A percentile compares a stretch with the other conserved stretches of the same genome.
Evolutionary conservation across 768 basidiomycete species (phyloP).

Genomic region (Kwoniella mangroviensis): DNA sequence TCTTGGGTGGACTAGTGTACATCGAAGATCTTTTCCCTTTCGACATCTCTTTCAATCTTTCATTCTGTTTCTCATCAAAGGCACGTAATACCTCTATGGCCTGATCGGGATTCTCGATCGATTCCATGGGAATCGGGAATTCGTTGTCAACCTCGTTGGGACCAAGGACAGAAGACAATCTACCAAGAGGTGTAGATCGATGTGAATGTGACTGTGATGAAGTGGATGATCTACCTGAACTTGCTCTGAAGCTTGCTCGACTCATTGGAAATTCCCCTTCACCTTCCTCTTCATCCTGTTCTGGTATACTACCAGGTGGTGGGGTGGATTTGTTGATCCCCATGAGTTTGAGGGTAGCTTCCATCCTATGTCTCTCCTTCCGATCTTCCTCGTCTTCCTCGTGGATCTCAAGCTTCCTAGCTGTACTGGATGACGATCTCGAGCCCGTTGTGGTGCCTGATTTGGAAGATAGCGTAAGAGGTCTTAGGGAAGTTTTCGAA

Average conservation of each 20-base stretch:
- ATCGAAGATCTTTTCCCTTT: conserved; percentile 72
- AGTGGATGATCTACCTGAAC: not conserved
- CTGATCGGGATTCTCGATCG: conserved; percentile 77
- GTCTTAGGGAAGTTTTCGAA: conserved; percentile 27
- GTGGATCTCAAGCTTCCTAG: conserved; percentile 76
- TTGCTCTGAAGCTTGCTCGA: not conserved
- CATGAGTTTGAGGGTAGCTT: conserved; percentile 92
- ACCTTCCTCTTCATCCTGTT: conserved; percentile 8
- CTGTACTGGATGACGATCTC: conserved; percentile 48
- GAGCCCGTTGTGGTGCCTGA: not conserved
- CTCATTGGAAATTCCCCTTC: not conserved
- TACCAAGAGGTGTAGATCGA: conserved; percentile 60
- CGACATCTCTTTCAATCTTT: conserved; percentile 56
- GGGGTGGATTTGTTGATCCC: conserved; percentile 66
- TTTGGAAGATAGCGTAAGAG: conserved; percentile 27
- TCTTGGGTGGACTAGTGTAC: conserved; percentile 33
- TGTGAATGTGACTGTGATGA: not conserved
- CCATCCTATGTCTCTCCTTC: conserved; percentile 80
- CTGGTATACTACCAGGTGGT: conserved; percentile 9
- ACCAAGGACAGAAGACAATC: conserved; percentile 63
- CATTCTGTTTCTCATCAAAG: conserved; percentile 73
- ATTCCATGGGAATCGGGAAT: conserved; percentile 65
- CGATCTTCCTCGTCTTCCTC: conserved; percentile 89
- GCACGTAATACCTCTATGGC: conserved; percentile 75
- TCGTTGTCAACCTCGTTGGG: conserved; percentile 57